These are phyloP conservation scores for Sphaceloma murrayae DNA, from an alignment of 2,329 filamentous ascomycete genomes.

Conservation along the genomic window DNA sequence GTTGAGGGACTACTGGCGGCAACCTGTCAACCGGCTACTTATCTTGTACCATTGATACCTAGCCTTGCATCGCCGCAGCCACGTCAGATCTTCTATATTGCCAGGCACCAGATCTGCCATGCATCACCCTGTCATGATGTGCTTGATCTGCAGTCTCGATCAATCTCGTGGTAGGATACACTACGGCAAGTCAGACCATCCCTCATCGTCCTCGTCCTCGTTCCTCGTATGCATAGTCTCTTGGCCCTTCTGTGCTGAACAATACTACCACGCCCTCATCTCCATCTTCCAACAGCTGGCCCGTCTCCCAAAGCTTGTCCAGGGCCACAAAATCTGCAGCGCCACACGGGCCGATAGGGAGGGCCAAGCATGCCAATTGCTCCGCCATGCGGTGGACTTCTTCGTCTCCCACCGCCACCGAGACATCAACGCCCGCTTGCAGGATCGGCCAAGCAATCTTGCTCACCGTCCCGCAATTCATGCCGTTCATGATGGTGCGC, in stretches of 20 bases:
- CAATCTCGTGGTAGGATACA: no score
- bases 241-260: conserved; percentile 55
- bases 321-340: conserved; percentile 51
- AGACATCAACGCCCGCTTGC: conserved; percentile 48
- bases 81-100: conserved; percentile 6
- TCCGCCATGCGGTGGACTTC: conserved; percentile 46
- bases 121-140: not conserved
- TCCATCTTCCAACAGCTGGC: conserved; percentile 33
- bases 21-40: conserved; percentile 12
- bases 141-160: not conserved
- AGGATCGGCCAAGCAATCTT: conserved; percentile 55
- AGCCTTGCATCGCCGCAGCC: conserved; percentile 8
- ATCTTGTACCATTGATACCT: conserved; percentile 7
- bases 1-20: conserved; percentile 15
- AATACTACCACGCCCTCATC: conserved; percentile 48
- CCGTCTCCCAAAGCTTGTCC: conserved; percentile 36
- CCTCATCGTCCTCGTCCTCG: not conserved
- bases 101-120: conserved; percentile 5
- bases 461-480: conserved; percentile 64
- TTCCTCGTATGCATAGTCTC: conserved; percentile 45
- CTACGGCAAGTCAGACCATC: not conserved
- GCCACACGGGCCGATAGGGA: conserved; percentile 55
- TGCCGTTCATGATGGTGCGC: conserved; percentile 62
- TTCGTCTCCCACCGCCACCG: conserved; percentile 50
- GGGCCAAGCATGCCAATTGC: conserved; percentile 38